These are phyloP conservation scores for Bacterosira constricta DNA, from an alignment of 108 stramenopile species.

Conservation along the genomic window DNA sequence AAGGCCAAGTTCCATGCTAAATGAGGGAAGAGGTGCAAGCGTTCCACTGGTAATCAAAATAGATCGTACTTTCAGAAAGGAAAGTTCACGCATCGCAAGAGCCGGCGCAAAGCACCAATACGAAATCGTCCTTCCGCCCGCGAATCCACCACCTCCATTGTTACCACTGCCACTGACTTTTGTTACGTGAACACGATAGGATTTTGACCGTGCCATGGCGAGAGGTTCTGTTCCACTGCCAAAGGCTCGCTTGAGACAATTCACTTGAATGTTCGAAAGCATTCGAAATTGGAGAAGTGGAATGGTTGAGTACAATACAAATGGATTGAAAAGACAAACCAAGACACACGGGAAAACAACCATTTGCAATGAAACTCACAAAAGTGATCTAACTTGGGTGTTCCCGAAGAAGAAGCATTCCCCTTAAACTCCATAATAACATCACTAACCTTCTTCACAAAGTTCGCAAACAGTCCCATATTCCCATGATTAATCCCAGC, in stretches of 20 bases:
- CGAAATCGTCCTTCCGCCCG: slow-evolving; percentile 75
- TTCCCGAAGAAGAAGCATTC: slow-evolving; percentile 45
- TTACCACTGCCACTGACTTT: slow-evolving; percentile 22
- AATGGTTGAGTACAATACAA: not conserved
- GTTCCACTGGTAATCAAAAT: slow-evolving; percentile 97
- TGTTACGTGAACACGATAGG: slow-evolving; percentile 79
- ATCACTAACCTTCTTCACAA: slow-evolving; percentile 69
- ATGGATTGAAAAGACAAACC: not conserved
- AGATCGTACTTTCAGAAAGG: slow-evolving; percentile 75
- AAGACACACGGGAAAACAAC: not conserved
- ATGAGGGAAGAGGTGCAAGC: slow-evolving; percentile 92
- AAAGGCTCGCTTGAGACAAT: slow-evolving; percentile 81
- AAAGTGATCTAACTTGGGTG: slow-evolving; percentile 76
- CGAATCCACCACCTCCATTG: slow-evolving; percentile 49
- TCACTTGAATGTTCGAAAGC: slow-evolving; percentile 9
- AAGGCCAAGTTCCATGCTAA: slow-evolving; percentile 88
- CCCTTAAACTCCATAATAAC: slow-evolving; percentile 77
- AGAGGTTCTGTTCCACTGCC: slow-evolving; percentile 64
- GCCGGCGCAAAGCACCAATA: slow-evolving; percentile 99
- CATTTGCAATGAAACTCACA: slow-evolving; percentile 4
- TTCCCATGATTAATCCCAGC: slow-evolving; percentile 78
- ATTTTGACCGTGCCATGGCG: slow-evolving; percentile 78
- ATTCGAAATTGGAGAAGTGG: slow-evolving; percentile 6
- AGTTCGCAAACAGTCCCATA: slow-evolving; percentile 59
- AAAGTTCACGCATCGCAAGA: slow-evolving; percentile 92